Base-by-base conservation (phyloP, 257 asterid genomes). In the Solanum tarapatanum region DNA sequence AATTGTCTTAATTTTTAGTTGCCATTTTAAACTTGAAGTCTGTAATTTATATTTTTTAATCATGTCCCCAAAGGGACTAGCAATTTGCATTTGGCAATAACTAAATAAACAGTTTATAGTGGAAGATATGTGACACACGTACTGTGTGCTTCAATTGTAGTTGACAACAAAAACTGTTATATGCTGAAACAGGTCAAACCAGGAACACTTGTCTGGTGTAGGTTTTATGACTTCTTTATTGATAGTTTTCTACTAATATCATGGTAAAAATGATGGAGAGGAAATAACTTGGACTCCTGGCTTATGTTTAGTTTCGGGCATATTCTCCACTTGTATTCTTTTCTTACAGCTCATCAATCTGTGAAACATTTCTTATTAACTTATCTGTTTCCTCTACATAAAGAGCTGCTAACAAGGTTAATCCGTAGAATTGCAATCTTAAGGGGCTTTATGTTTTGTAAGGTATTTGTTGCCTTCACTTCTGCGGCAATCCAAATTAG, bases 401-500 rank as follows among this genome's bases (percentile, higher is more conserved):
- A 64, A 87, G 84, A 87, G 74, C 80, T 72, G 76, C 33, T 60
- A 62, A 45, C 10, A 82, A 62, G 89, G 76, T 62, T 86, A 70
- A 36, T 85, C 83, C 76, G 17, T 77, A 82, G 79, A 90, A 73
- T 43, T 89, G 41, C 85, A 66, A 89, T 88, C 92, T 92, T 86
- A 91, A 84, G 77, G 82, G 60, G 30, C 87, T 87, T 72, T 91
- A 84, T 92, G 84, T 92, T 88, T 85, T 91, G 92, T 89, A 92
- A 97, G 99, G 98, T 97, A 88, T 91, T 94, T 92, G 88, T 89
- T 58, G 97, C 99, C 89, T 93, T 97, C 91, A 92, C 90, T 91
- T 93, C 93, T 37, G 94, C 98, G 45, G 90, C 98, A 88, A 91
- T 95, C 93, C 94, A 93, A 89, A 91, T 92, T 90, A 94, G 93